phyloP scores from a whole-genome alignment of 2,329 filamentous ascomycete species.

The Domatiomyces globalis region DNA sequence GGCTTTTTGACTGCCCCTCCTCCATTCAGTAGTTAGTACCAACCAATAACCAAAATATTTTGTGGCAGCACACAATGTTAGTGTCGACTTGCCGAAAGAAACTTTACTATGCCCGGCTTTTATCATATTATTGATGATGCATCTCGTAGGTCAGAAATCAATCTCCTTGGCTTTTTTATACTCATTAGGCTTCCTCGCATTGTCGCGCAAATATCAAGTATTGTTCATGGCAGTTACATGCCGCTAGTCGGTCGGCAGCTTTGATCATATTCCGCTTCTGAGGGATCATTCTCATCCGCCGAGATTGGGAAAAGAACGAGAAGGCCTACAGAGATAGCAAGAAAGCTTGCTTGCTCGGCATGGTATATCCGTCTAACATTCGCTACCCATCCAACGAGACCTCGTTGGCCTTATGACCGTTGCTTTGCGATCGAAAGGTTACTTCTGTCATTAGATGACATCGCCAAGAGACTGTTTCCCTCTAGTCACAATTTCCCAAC shows the following conservation, averaged over 20 bases:
- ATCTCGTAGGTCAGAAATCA: neutral
- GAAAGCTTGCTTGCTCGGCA: neutral
- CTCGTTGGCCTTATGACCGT: neutral
- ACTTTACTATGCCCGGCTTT: neutral
- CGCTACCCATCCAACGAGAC: neutral
- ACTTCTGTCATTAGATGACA: neutral
- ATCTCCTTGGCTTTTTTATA: neutral
- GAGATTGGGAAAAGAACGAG: neutral
- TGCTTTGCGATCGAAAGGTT: neutral
- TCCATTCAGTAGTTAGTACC: too few relatives aligned
- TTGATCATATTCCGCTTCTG: neutral
- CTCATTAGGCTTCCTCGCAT: too few relatives aligned
- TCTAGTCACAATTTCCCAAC: neutral
- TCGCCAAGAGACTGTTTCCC: neutral
- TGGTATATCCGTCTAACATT: neutral
- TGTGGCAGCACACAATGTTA: too few relatives aligned
- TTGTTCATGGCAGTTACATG: neutral
- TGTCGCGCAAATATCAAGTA: too few relatives aligned
- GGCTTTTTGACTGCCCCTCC: too few relatives aligned
- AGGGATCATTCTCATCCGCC: neutral
- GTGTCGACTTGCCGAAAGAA: neutral
- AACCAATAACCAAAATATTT: too few relatives aligned
- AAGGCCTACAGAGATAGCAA: neutral
- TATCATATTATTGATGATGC: neutral
- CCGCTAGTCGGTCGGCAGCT: neutral